Evolutionary conservation across 2,329 filamentous ascomycete genomes (phyloP), one percentile per base, ranked within the genome.

Genomic region (Raffaelea arxii): DNA sequence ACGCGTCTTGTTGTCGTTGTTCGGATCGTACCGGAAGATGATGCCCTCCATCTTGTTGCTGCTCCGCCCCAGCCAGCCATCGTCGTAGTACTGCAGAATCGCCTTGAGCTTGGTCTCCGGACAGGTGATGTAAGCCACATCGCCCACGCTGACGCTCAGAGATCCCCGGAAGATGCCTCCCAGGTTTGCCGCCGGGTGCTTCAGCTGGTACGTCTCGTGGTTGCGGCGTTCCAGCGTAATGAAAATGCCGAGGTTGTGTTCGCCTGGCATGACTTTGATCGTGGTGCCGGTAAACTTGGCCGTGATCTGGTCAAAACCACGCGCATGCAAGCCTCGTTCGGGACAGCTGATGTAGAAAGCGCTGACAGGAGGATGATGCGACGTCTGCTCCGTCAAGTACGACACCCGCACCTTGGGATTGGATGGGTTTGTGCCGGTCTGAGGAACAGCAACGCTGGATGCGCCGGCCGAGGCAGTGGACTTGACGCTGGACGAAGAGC

Each of bases 221-320:
- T 84, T 80, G 45, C 86, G 76, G 53, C 81, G 83, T 57, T 88
- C 80, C 23, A 97, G 68, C 10, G 80, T 90, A 62, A 98, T 83
- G 67, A 96, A 98, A 57, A 98, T 97, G 53, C 92, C 92, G 54
- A 94, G 73, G 64, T 98, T 98, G 69, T 94, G 88, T 60, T 90
- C 82, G 52, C 92, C 92, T 1, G 92, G 88, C 21, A 84, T 82
- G 32, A 98, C 91, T 61, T 89, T 88, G 64, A 98, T 77, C 56
- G 86, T 91, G 18, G 92, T 96, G 48, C 92, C 92, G 1, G 92
- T 97, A 67, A 98, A 98, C 65, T 96, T 97, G 59, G 92, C 92
- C 55, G 86, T 91, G 58, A 98, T 82, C 69, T 98, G 92, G 60
- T 98, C 92, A 60, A 91, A 98, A 2, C 92, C 92, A 49, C 84